Evolutionary conservation across 805 yeast genomes (phyloP), one percentile per base, ranked within the genome.

Genomic region (Jamesozyma jinghongensis): DNA sequence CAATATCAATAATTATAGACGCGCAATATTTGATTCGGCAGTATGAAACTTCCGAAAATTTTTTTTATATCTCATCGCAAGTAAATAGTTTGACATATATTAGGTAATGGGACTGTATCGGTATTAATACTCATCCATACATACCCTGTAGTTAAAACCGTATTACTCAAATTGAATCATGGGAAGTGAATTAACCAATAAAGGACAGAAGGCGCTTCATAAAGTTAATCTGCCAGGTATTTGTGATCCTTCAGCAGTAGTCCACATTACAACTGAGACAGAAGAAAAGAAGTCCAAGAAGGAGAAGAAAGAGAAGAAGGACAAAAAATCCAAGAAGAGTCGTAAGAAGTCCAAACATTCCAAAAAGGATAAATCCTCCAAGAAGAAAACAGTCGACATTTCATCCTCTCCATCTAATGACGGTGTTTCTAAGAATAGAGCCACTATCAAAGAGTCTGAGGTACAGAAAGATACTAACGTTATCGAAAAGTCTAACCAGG

Each of bases 271-370:
- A 11, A 19, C 7, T 3, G 18, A 19, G 13, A 8, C 33, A 16
- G 35, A 20, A 13, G 10, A 3, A 22, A 40, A 43, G 34, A 38
- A 27, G 25, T 22, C 17, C 20, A 40, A 36, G 29, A 39, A 30
- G 38, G 38, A 30, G 27, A 44, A 41, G 41, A 48, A 41, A 18
- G 38, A 36, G 35, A 47, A 35, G 19, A 17, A 32, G 26, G 22
- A 27, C 26, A 34, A 34, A 25, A 37, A 27, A 14, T 13, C 16
- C 8, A 32, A 19, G 4, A 17, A 5, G 34, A 34, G 16, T 13
- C 28, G 10, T 13, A 34, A 25, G 30, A 34, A 25, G 25, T 14
- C 19, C 10, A 34, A 34, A 12, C 29, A 19, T 34, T 34, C 38
- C 4, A 36, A 36, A 33, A 27, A 26, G 14, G 31, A 26, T 19